Conservation (phyloP, 192 early-diverging fungal genomes). For the Coemansia sp. region DNA sequence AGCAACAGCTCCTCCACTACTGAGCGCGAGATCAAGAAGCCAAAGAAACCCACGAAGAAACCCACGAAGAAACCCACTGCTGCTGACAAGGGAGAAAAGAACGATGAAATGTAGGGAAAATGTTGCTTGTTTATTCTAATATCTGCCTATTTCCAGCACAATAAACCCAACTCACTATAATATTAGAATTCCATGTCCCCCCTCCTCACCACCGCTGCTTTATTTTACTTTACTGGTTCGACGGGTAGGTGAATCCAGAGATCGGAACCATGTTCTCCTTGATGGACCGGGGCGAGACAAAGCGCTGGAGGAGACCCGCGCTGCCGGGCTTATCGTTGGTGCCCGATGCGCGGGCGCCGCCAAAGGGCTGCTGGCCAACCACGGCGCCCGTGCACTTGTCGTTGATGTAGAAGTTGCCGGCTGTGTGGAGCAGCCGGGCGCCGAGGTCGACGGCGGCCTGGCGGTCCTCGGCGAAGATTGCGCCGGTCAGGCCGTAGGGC, state of each 20-base stretch:
- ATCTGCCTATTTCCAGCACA: too few species aligned
- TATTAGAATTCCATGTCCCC: too few species aligned
- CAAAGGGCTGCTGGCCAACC: conserved; percentile 98
- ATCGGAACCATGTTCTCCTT: conserved; percentile 94
- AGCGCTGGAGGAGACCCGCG: conserved; percentile 77
- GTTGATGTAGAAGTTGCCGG: conserved; percentile 99
- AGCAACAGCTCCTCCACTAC: too few species aligned
- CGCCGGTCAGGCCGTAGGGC: conserved; percentile 87
- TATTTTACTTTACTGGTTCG: conserved; percentile 61
- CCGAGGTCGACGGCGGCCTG: conserved; percentile 70
- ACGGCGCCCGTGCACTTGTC: conserved; percentile 98
- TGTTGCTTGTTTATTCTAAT: too few species aligned
- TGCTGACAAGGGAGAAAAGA: too few species aligned
- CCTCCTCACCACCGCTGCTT: too few species aligned
- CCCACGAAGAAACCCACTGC: too few species aligned
- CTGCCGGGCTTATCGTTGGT: conserved; percentile 99
- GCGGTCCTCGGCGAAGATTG: conserved; percentile 89
- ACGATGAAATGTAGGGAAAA: too few species aligned
- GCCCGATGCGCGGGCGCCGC: conserved; percentile 89
- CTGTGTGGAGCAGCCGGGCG: conserved; percentile 80
- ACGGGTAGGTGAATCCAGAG: conserved; percentile 80
- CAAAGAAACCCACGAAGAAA: too few species aligned
- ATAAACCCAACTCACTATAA: too few species aligned
- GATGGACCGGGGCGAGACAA: conserved; percentile 90
- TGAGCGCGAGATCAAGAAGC: too few species aligned